phyloP scores from a whole-genome alignment of 371 early-diverging fungal species.

The Lichtheimia hyalospora region DNA sequence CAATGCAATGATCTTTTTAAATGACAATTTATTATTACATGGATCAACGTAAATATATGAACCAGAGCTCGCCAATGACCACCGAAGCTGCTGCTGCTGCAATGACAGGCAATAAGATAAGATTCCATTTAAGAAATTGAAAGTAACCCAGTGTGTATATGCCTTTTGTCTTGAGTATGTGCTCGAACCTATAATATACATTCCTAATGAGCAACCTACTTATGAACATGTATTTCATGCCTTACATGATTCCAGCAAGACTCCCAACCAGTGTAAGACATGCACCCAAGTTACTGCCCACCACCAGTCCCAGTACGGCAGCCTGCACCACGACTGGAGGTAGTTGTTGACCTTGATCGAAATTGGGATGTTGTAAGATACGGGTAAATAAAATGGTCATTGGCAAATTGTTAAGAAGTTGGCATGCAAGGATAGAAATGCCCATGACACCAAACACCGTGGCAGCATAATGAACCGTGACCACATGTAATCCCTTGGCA shows the following conservation, averaged over 20 bases:
- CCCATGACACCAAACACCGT: conserved; percentile 67
- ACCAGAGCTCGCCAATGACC: conserved; percentile 51
- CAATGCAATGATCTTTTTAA: too few relatives aligned
- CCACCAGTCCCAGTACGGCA: conserved; percentile 69
- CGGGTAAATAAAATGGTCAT: conserved; percentile 81
- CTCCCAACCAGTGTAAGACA: conserved; percentile 73
- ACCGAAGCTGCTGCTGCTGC: conserved; percentile 49
- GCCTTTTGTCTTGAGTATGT: conserved; percentile 61
- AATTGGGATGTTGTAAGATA: conserved; percentile 70
- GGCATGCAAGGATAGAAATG: conserved; percentile 70
- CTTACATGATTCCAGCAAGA: conserved; percentile 81
- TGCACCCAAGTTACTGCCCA: conserved; percentile 82
- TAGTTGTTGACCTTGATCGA: conserved; percentile 30
- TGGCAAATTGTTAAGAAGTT: conserved; percentile 81
- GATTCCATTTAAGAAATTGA: conserved; percentile 62
- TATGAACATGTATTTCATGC: neutral
- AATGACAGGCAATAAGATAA: conserved; percentile 59
- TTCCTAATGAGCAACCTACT: neutral
- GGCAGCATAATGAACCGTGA: conserved; percentile 55
- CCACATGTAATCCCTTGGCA: conserved; percentile 53
- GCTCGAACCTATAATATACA: conserved; percentile 42
- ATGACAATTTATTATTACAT: too few relatives aligned
- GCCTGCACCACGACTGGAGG: conserved; percentile 52
- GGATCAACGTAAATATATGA: conserved; percentile 13
- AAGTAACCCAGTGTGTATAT: conserved; percentile 54